Base-by-base conservation (phyloP, 192 early-diverging fungal species). In the Geosiphon pyriformis region DNA sequence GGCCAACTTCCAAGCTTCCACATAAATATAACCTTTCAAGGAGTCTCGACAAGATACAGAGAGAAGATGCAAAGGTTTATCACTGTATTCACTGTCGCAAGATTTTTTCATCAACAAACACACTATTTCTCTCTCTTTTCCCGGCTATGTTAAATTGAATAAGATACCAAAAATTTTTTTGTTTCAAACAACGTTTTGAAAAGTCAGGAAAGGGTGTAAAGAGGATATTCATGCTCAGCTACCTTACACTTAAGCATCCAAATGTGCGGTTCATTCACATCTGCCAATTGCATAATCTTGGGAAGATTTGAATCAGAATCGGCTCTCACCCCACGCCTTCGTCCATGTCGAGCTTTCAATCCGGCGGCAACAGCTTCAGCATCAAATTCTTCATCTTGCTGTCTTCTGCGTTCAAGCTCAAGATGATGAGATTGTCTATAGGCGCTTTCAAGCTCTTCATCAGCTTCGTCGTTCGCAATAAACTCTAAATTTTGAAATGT, bases 121-220 rank as follows among this genome's bases (percentile, higher is more conserved):
- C 62, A 96, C 85, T n/a, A 93, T 74, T 42, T 93, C 92, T 60
- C 82, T 87, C 77, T 99, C 96, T 65, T 90, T 89, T 34, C 94
- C 95, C 30, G 81, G 83, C 77, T 85, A 72, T 35, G 23, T n/a
- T n/a, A 10, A 42, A 42, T 10, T 15, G 15, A 42, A 42, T 10
- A 15, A 42, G 15, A 42, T 42, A 42, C 6, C 15, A 42, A 42
- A 42, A 42, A 42, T 42, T 42, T 42, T 42, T 15, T 4, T 10
- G 22, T 4, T 11, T 18, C 18, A 49, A 47, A 30, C 25, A 1
- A 59, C 7, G 12, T 32, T 34, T 46, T 23, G 72, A 4, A 31
- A 0, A 10, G 29, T 59, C 18, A 4, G 33, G 29, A 31, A 53
- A 59, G n/a, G n/a, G n/a, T n/a, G n/a, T n/a, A n/a, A n/a, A n/a